These are phyloP conservation scores for Cymbopogon flexuosus DNA, from an alignment of 202 grass and related monocot species.

Conservation along the genomic window DNA sequence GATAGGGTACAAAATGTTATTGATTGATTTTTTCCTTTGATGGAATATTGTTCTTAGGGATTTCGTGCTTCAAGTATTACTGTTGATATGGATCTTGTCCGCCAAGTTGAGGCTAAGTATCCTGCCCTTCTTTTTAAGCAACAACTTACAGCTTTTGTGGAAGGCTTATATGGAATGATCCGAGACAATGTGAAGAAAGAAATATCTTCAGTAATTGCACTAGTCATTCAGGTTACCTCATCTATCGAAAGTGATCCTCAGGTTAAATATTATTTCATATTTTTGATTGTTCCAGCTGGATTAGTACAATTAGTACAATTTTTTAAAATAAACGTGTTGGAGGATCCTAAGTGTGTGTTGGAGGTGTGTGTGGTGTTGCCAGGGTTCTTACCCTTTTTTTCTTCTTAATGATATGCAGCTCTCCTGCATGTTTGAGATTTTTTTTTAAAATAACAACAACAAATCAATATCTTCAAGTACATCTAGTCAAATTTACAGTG, in stretches of 20 bases:
- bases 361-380: background rate
- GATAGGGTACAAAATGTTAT: background rate
- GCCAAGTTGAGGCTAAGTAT: slow-evolving; percentile 86
- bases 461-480: background rate
- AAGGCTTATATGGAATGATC: slow-evolving; percentile 85
- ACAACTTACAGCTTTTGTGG: slow-evolving; percentile 84
- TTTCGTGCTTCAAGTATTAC: slow-evolving; percentile 83
- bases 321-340: slow-evolving; percentile 22
- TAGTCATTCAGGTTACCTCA: slow-evolving; percentile 74
- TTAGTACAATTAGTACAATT: slow-evolving; percentile 10
- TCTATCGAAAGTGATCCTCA: slow-evolving; percentile 35
- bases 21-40: slow-evolving; percentile 16
- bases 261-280: slow-evolving; percentile 49
- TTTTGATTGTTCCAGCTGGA: slow-evolving; percentile 29
- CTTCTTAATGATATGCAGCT: background rate
- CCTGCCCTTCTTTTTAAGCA: slow-evolving; percentile 94
- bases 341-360: background rate
- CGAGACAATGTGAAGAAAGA: slow-evolving; percentile 89
- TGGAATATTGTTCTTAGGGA: slow-evolving; percentile 50
- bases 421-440: background rate
- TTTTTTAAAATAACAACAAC: background rate
- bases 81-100: slow-evolving; percentile 78
- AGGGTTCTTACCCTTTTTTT: background rate
- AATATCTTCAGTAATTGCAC: slow-evolving; percentile 71
- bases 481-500: too few species aligned